phyloP scores from a whole-genome alignment of 371 early-diverging fungal species.

The Mucor indicus region DNA sequence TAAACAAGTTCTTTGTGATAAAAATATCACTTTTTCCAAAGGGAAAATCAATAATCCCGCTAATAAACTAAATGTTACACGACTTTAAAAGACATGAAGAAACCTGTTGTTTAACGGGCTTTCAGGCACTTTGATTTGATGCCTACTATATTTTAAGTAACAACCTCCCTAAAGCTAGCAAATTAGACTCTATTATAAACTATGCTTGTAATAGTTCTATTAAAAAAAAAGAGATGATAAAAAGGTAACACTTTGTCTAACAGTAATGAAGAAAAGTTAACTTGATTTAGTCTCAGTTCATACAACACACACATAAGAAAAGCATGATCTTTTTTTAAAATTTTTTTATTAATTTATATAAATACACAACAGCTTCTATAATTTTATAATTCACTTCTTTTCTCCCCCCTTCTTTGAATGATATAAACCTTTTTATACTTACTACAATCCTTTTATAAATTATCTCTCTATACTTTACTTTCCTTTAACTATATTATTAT shows the following conservation, averaged over 20 bases:
- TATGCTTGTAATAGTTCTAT: not conserved
- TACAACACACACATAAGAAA: not conserved
- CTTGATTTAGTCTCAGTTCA: slow-evolving; percentile 11
- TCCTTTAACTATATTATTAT: too few species aligned
- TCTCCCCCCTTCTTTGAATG: too few species aligned
- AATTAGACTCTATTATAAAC: not conserved
- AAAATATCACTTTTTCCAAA: too few species aligned
- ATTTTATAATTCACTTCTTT: slow-evolving; percentile 10
- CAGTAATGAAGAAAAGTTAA: slow-evolving; percentile 2
- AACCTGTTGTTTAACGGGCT: too few species aligned
- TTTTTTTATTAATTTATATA: slow-evolving; percentile 1
- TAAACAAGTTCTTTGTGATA: too few species aligned
- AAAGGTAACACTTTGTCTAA: slow-evolving; percentile 17
- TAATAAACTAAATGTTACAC: slow-evolving; percentile 8
- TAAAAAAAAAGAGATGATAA: not conserved
- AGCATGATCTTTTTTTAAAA: slow-evolving; percentile 14
- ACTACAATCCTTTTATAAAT: too few species aligned
- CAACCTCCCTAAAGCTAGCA: not conserved
- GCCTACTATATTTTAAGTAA: not conserved
- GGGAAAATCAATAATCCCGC: too few species aligned
- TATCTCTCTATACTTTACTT: too few species aligned
- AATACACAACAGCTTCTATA: not conserved
- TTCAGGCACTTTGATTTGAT: too few species aligned
- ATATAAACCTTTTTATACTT: too few species aligned
- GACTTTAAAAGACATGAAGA: not conserved